A percentile compares a stretch with the other conserved stretches of the same genome.
Conservation (phyloP, 495 filamentous ascomycete genomes). For the Penicillium arizonense region DNA sequence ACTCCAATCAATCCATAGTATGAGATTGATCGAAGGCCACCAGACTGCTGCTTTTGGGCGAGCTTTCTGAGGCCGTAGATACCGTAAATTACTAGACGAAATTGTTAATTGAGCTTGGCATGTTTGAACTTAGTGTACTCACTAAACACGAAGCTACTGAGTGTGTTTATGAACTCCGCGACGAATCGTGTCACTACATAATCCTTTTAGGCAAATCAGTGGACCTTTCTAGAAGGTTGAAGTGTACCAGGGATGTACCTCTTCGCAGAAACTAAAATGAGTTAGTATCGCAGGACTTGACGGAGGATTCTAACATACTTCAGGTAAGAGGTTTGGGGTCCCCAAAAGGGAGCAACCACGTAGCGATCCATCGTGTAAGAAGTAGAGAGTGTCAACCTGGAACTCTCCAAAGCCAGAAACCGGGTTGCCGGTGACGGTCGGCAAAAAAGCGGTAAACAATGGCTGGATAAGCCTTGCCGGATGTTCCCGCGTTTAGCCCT, state of each 20-base stretch:
- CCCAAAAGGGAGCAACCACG: slow-evolving; percentile 22
- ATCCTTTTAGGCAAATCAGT: slow-evolving; percentile 16
- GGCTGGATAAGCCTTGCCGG: no score
- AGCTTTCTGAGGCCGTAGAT: slow-evolving; percentile 26
- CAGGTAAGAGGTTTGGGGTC: slow-evolving; percentile 29
- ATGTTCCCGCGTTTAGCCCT: no score
- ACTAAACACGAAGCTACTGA: slow-evolving; percentile 30
- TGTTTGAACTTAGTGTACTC: neutral
- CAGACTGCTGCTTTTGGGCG: slow-evolving; percentile 7
- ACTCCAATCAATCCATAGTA: slow-evolving; percentile 33
- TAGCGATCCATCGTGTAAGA: neutral
- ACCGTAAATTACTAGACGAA: slow-evolving; percentile 21
- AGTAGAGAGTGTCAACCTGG: no score
- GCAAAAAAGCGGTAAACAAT: no score
- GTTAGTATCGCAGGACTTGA: slow-evolving; percentile 4
- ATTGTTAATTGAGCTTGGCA: neutral
- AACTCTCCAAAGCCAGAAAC: no score
- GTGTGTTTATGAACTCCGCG: slow-evolving; percentile 36
- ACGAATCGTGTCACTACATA: slow-evolving; percentile 32
- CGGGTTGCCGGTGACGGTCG: no score
- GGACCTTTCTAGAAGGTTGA: neutral
- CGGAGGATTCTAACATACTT: slow-evolving; percentile 20
- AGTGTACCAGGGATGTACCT: slow-evolving; percentile 13
- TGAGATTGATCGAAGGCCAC: slow-evolving; percentile 21
- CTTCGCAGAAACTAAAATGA: slow-evolving; percentile 31